Evolutionary conservation across 1,284 basidiomycete species (phyloP).

Genomic region (Grifola frondosa): DNA sequence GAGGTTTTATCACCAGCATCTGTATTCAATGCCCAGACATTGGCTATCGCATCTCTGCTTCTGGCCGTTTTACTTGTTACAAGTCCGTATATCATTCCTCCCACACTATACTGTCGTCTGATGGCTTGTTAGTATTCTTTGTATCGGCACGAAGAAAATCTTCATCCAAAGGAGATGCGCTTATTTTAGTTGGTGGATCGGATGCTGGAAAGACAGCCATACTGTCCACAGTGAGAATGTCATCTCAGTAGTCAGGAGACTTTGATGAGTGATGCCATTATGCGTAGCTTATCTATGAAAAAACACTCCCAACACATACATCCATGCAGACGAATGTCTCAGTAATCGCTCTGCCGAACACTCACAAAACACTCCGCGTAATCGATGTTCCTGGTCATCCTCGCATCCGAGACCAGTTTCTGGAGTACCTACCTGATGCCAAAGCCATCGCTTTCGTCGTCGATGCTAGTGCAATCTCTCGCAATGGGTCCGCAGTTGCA

Average conservation of each 20-base stretch:
- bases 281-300: conserved; percentile 59
- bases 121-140: conserved; percentile 29
- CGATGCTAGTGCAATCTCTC: conserved; percentile 70
- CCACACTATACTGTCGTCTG: neutral
- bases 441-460: conserved; percentile 73
- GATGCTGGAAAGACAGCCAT: conserved; percentile 80
- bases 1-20: conserved; percentile 25
- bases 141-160: conserved; percentile 45
- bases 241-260: too few species aligned
- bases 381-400: conserved; percentile 80
- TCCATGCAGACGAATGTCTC: conserved; percentile 72
- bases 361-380: conserved; percentile 45
- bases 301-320: conserved; percentile 64
- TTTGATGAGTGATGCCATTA: neutral
- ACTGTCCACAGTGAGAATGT: conserved; percentile 43
- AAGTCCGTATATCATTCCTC: conserved; percentile 18
- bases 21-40: conserved; percentile 21
- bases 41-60: conserved; percentile 25
- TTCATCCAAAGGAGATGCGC: conserved; percentile 48
- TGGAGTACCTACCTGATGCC: conserved; percentile 57
- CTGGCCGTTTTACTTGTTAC: conserved; percentile 26
- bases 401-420: conserved; percentile 69
- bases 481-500: conserved; percentile 69
- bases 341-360: conserved; percentile 39
- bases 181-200: conserved; percentile 67